Conservation (phyloP, 768 basidiomycete genomes). For the Lentinula lateritia region DNA sequence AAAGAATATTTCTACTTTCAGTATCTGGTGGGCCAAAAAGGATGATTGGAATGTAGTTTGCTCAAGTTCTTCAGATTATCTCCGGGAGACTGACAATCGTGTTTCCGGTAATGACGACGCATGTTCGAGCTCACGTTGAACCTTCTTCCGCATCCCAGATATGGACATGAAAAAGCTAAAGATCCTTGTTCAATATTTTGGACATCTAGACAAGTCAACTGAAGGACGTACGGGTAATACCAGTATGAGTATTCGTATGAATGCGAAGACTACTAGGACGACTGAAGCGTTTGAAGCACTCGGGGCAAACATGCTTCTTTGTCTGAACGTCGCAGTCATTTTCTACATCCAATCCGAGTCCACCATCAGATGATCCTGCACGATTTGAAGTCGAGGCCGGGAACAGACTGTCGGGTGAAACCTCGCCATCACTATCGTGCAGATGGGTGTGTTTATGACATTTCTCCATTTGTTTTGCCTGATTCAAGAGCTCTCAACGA, state of each 20-base stretch:
- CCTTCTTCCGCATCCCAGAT: conserved; percentile 65
- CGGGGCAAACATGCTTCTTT: conserved; percentile 44
- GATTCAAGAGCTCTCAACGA: not conserved
- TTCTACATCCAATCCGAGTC: not conserved
- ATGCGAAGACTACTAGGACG: conserved; percentile 63
- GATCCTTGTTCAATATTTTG: not conserved
- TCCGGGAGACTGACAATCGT: conserved; percentile 17
- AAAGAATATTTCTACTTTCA: not conserved
- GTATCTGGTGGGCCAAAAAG: not conserved
- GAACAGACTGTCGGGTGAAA: not conserved
- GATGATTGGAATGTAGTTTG: not conserved
- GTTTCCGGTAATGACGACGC: conserved; percentile 74
- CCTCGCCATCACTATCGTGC: not conserved
- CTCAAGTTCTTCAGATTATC: not conserved
- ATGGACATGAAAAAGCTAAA: conserved; percentile 69
- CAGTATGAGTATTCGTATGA: conserved; percentile 65
- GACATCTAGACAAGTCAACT: not conserved
- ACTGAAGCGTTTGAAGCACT: conserved; percentile 62
- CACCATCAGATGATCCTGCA: not conserved
- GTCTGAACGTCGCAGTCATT: not conserved
- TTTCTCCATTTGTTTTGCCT: not conserved
- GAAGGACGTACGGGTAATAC: conserved; percentile 53
- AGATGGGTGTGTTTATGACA: not conserved
- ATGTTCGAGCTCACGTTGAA: conserved; percentile 86
- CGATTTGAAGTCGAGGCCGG: not conserved